phyloP scores from a whole-genome alignment of 1,284 basidiomycete genomes.

The Tilletia setariae region DNA sequence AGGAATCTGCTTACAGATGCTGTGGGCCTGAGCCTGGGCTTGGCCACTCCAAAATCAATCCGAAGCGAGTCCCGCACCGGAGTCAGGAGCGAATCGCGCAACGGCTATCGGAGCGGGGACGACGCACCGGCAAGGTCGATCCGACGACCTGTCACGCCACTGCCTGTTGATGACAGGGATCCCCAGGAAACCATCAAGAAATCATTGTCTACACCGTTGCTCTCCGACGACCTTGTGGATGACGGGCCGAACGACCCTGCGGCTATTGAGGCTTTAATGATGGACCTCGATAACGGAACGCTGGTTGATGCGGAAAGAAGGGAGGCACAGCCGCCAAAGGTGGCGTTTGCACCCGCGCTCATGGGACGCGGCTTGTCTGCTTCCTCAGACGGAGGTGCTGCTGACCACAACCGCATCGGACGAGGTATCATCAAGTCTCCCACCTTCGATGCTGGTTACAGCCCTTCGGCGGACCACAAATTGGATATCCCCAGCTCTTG shows the following conservation, averaged over 20 bases:
- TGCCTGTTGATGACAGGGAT: neutral
- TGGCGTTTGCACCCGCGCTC: neutral
- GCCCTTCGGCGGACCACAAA: too few relatives aligned
- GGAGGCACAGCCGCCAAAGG: neutral
- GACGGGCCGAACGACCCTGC: neutral
- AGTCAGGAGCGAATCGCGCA: neutral
- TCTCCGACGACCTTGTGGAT: conserved; percentile 10
- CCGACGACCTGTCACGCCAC: neutral
- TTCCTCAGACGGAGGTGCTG: neutral
- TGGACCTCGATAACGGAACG: conserved; percentile 10
- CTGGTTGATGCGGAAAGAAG: conserved; percentile 2
- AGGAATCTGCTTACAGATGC: neutral
- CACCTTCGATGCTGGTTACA: too few relatives aligned
- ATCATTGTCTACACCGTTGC: neutral
- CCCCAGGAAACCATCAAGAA: conserved; percentile 3
- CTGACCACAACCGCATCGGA: neutral
- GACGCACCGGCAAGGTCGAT: neutral
- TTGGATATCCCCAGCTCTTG: too few relatives aligned
- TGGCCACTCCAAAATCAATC: neutral
- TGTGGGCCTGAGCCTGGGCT: conserved; percentile 3
- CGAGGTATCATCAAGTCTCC: neutral
- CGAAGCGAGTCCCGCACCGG: conserved; percentile 9
- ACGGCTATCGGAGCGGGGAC: conserved; percentile 2
- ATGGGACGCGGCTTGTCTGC: neutral
- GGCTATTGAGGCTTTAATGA: neutral